These are phyloP conservation scores for Lentinula boryana DNA, from an alignment of 768 basidiomycete species.

Conservation along the genomic window DNA sequence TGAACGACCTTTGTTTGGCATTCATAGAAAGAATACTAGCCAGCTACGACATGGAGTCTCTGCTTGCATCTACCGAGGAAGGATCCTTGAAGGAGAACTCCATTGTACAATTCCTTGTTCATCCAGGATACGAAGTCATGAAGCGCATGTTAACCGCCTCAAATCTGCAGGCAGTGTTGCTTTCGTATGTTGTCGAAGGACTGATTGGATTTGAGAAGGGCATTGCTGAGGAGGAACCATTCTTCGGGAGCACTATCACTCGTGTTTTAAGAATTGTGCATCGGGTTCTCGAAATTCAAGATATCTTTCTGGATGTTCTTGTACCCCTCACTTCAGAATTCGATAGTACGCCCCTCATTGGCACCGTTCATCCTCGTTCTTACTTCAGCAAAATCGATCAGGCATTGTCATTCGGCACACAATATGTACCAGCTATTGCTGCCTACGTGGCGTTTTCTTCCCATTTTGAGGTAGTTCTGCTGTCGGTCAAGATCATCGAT, in stretches of 20 bases:
- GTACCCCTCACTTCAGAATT: slow-evolving; percentile 70
- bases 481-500: slow-evolving; percentile 74
- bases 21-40: slow-evolving; percentile 83
- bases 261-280: slow-evolving; percentile 79
- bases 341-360: slow-evolving; percentile 47
- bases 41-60: slow-evolving; percentile 71
- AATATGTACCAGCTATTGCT: slow-evolving; percentile 76
- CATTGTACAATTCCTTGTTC: slow-evolving; percentile 52
- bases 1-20: slow-evolving; percentile 77
- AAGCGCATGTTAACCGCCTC: slow-evolving; percentile 71
- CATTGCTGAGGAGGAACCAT: slow-evolving; percentile 61
- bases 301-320: slow-evolving; percentile 84
- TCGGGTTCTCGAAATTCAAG: slow-evolving; percentile 79
- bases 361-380: slow-evolving; percentile 54
- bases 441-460: slow-evolving; percentile 70
- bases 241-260: slow-evolving; percentile 68
- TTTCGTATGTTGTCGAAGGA: slow-evolving; percentile 79
- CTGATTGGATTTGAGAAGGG: slow-evolving; percentile 70
- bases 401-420: slow-evolving; percentile 60
- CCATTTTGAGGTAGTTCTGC: slow-evolving; percentile 66
- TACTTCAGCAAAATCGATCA: slow-evolving; percentile 73
- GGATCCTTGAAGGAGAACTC: slow-evolving; percentile 42
- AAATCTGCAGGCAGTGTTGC: slow-evolving; percentile 63
- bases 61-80: slow-evolving; percentile 57
- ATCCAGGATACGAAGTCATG: slow-evolving; percentile 87